Percentiles rank a stretch among this genome's conserved stretches.
phyloP scores from a whole-genome alignment of 768 basidiomycete species.

The Pisolithus sp. region DNA sequence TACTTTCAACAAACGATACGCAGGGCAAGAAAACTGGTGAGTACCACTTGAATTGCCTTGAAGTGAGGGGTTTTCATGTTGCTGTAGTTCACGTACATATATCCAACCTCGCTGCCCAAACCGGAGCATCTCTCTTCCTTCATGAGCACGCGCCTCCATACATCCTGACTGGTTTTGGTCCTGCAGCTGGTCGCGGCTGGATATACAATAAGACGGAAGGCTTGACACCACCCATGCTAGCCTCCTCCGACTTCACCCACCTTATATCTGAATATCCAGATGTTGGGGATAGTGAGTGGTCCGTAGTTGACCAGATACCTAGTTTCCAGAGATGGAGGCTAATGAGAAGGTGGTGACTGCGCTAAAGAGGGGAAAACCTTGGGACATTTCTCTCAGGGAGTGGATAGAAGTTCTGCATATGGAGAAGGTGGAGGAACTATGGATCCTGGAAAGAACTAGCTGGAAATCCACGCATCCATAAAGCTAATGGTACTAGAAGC shows the following conservation, averaged over 20 bases:
- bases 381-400: conserved; percentile 18
- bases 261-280: conserved; percentile 47
- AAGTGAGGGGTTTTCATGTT: background rate
- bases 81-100: conserved; percentile 64
- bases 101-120: conserved; percentile 81
- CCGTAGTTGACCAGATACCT: conserved; percentile 34
- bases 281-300: conserved; percentile 33
- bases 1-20: conserved; percentile 50
- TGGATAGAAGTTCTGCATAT: conserved; percentile 30
- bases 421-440: conserved; percentile 36
- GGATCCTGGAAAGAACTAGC: conserved; percentile 39
- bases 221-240: conserved; percentile 40
- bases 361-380: conserved; percentile 15
- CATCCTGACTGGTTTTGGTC: conserved; percentile 10
- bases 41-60: background rate
- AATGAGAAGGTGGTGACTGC: conserved; percentile 6
- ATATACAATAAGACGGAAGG: conserved; percentile 81
- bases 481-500: background rate
- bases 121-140: conserved; percentile 84
- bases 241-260: conserved; percentile 47
- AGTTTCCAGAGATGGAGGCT: conserved; percentile 40
- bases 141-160: conserved; percentile 60
- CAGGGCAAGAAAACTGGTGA: conserved; percentile 27
- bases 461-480: too few relatives aligned
- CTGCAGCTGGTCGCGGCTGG: conserved; percentile 36